Evolutionary conservation across 2,329 filamentous ascomycete genomes (phyloP), one percentile per base, ranked within the genome.

Genomic region (Knoxdaviesia proteae): DNA sequence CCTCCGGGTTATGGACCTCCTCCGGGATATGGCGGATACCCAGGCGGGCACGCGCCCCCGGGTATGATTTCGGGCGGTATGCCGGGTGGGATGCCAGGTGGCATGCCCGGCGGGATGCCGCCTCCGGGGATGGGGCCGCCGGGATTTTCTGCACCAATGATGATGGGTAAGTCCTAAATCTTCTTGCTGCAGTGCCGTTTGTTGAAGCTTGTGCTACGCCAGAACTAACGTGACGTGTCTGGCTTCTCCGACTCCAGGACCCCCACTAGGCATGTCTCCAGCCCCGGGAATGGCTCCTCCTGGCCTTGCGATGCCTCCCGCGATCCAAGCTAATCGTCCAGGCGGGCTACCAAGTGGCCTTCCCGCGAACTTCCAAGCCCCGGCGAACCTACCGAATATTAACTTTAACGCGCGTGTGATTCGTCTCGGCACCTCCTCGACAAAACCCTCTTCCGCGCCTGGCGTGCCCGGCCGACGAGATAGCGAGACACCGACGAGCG

Each of bases 351-450:
- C 82, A 57, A 82, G 73, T 59, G 77, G 75, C 54, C 77, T 93
- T 49, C 84, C 84, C 47, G 66, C 77, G 46, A 84, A 77, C 59
- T 94, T 94, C 61, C 83, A 92, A 64, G 76, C 84, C 40, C 87
- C 88, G 7, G 68, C 82, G 41, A 94, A 90, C 56, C 83, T 94
- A 71, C 86, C 88, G 42, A 92, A 93, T 58, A 94, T 98, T 67
- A 94, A 98, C 65, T 94, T 96, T 66, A 93, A 83, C 54, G 90
- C 90, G 34, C 87, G 88, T 44, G 86, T 96, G 46, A 96, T 98
- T 55, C 82, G 90, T 44, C 71, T 98, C 39, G 90, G 88, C 37
- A 88, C 86, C 8, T 72, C 78, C 4, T 72, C 75, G 3, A 61
- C 71, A n/a, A 84, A 84, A 54, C 65, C 77, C 31, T 56, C 60